These are phyloP conservation scores for Sphagnurus paluster DNA, from an alignment of 1,284 basidiomycete genomes.

Conservation along the genomic window DNA sequence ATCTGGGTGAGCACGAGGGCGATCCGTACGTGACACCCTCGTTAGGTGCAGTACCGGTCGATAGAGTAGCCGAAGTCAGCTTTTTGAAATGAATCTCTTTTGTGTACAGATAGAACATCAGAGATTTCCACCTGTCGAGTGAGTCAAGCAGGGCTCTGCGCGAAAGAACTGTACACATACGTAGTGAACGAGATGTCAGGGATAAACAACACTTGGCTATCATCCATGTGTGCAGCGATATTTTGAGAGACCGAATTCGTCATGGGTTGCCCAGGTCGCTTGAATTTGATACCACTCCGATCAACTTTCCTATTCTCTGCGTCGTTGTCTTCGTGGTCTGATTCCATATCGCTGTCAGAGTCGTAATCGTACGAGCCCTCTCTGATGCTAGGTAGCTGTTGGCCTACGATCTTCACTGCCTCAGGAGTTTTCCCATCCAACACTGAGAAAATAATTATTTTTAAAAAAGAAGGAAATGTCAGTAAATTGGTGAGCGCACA, in stretches of 20 bases:
- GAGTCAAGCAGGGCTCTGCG: neutral
- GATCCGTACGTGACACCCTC: neutral
- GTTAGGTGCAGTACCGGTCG: neutral
- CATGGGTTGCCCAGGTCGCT: neutral
- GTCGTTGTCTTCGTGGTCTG: slow-evolving; percentile 1
- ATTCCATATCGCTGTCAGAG: slow-evolving; percentile 24
- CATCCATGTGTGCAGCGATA: neutral
- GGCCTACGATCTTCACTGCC: neutral
- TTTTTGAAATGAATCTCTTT: slow-evolving; percentile 12
- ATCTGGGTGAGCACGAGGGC: slow-evolving; percentile 22
- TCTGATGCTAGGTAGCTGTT: neutral
- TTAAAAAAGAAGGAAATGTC: neutral
- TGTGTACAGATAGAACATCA: slow-evolving; percentile 15
- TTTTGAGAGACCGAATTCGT: slow-evolving; percentile 3
- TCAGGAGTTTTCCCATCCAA: neutral
- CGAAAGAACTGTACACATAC: slow-evolving; percentile 7
- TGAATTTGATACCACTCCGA: neutral
- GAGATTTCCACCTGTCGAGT: slow-evolving; percentile 14
- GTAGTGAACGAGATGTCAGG: slow-evolving; percentile 10
- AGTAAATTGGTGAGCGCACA: slow-evolving; percentile 7
- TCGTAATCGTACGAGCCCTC: slow-evolving; percentile 18
- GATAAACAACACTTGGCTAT: slow-evolving; percentile 6
- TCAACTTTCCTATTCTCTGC: neutral
- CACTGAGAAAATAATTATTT: neutral
- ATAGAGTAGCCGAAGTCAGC: neutral